Base-by-base conservation (phyloP, 2,329 filamentous ascomycete genomes). In the Fusarium robinianum region DNA sequence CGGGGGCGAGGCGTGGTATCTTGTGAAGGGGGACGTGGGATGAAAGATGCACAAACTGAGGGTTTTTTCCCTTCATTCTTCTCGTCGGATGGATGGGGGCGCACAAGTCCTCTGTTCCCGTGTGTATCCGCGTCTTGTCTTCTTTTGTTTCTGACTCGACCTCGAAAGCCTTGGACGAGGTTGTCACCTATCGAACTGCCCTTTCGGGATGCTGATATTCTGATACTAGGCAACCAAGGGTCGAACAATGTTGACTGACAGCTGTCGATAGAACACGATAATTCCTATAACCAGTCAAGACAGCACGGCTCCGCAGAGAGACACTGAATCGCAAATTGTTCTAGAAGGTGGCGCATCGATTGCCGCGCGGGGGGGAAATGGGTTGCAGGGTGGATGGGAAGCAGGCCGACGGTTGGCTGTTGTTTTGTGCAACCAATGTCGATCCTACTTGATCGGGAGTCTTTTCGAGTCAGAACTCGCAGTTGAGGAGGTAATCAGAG, bases 311-410 rank as follows among this genome's bases (percentile, higher is more conserved):
- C 36, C 21, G 19, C 6, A 24, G 19, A 41, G 21, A 49, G 29
- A 32, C 45, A 41, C 31, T 39, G 46, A 51, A 35, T 42, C 24
- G 40, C 15, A 15, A 40, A 40, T 33, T 48, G 38, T 56, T 58
- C 49, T 49, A 52, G 46, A 58, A 54, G 38, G 46, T 17, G 24
- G 33, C 23, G 39, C 35, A 27, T 30, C 30, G 15, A 24, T n/a
- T 22, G 19, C 17, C 26, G 31, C 27, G 36, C 19, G 34, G 36
- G 29, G 36, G 26, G 29, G 37, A 10, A 27, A 31, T 35, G 26
- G 40, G 36, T 33, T 41, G 37, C 14, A 19, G 23, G 38, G 32
- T 44, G 25, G 31, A 10, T 14, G 19, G 39, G 29, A 33, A 33
- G 27, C 19, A 33, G 31, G 19, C 40, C 35, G 52, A 31, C 29